phyloP scores from a whole-genome alignment of 768 basidiomycete species.

The Xanthoconium stramineum region DNA sequence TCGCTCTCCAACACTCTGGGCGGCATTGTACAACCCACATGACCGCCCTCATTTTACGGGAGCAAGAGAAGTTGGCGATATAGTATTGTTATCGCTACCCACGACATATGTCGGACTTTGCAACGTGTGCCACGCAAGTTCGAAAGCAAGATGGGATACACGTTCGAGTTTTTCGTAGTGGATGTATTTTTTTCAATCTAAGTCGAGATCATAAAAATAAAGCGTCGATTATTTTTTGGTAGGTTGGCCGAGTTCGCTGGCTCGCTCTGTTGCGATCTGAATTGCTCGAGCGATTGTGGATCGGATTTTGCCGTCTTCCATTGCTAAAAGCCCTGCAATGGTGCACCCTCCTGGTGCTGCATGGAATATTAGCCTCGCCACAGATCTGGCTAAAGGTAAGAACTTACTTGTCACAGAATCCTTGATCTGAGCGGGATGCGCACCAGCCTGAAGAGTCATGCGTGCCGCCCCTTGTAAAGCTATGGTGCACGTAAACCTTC shows the following conservation, averaged over 20 bases:
- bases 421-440: constrained; percentile 94
- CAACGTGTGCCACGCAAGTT: constrained; percentile 23
- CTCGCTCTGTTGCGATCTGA: constrained; percentile 88
- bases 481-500: constrained; percentile 29
- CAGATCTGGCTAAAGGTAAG: background rate
- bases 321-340: constrained; percentile 90
- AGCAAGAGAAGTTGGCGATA: constrained; percentile 57
- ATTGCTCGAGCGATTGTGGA: constrained; percentile 95
- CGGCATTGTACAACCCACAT: constrained; percentile 65
- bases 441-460: constrained; percentile 86
- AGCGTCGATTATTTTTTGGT: constrained; percentile 40
- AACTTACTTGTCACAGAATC: constrained; percentile 93
- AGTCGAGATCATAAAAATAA: background rate
- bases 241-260: constrained; percentile 79
- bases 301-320: constrained; percentile 92
- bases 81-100: constrained; percentile 31
- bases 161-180: background rate
- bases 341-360: constrained; percentile 97
- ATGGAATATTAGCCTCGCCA: background rate
- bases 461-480: constrained; percentile 95
- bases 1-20: constrained; percentile 97
- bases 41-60: constrained; percentile 94
- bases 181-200: background rate
- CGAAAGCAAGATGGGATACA: constrained; percentile 38
- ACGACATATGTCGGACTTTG: constrained; percentile 35